These are phyloP conservation scores for Hirsutella rhossiliensis DNA, from an alignment of 2,329 filamentous ascomycete species.

Conservation along the genomic window DNA sequence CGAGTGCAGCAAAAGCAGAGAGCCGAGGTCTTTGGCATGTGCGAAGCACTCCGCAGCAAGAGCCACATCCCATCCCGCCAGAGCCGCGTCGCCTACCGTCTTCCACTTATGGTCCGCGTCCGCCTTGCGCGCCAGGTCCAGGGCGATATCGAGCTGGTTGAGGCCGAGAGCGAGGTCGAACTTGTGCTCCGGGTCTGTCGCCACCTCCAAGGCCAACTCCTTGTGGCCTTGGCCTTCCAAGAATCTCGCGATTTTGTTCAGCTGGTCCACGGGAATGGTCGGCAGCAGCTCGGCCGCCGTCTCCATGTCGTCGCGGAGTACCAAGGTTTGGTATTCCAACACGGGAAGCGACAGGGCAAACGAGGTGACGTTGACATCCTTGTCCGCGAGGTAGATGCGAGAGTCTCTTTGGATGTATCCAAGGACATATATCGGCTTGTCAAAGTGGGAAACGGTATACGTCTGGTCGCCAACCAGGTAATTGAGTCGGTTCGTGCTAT, in stretches of 20 bases:
- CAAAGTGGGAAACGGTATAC: constrained; percentile 95
- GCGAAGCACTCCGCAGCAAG: constrained; percentile 90
- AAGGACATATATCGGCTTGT: constrained; percentile 86
- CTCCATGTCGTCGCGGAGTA: constrained; percentile 88
- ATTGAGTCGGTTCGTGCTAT: constrained; percentile 90
- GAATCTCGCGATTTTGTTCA: constrained; percentile 97
- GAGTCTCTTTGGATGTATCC: constrained; percentile 93
- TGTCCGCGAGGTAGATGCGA: constrained; percentile 90
- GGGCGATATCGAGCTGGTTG: constrained; percentile 72
- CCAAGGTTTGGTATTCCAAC: constrained; percentile 92
- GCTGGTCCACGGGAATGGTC: constrained; percentile 79
- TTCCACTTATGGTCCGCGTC: constrained; percentile 98
- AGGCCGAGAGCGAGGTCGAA: constrained; percentile 83
- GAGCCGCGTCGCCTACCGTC: constrained; percentile 83
- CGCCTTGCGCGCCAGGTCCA: constrained; percentile 70
- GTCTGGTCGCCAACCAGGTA: constrained; percentile 97
- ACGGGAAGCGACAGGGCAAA: constrained; percentile 86
- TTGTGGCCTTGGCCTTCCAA: constrained; percentile 96
- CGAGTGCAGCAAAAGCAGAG: constrained; percentile 76
- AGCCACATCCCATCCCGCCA: constrained; percentile 73
- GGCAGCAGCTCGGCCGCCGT: constrained; percentile 74
- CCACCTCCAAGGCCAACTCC: constrained; percentile 86
- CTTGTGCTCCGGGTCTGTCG: constrained; percentile 90
- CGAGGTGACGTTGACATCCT: constrained; percentile 85
- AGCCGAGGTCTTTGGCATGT: constrained; percentile 82